Conservation (phyloP, 176 grass and related monocot genomes). For the Juncus effusus region DNA sequence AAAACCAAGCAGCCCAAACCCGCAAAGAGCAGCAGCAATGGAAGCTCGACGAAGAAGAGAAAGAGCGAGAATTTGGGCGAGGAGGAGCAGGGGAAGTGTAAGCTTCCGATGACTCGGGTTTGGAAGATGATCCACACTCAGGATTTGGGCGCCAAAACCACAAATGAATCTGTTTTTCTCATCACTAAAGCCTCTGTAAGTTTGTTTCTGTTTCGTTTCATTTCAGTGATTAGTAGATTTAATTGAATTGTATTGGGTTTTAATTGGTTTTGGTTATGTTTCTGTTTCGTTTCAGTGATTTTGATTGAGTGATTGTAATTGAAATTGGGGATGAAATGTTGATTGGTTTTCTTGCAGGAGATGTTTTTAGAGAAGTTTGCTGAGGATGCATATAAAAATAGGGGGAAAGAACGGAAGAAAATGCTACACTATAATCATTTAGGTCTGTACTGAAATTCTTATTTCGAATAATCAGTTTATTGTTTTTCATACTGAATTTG, state of each 20-base stretch:
- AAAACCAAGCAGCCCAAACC: constrained; percentile 11
- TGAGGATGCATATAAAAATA: constrained; percentile 45
- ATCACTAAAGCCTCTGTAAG: constrained; percentile 79
- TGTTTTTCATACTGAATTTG: no score
- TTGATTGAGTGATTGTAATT: neutral
- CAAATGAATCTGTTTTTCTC: constrained; percentile 70
- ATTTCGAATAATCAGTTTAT: no score
- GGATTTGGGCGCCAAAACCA: constrained; percentile 41
- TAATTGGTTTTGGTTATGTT: neutral
- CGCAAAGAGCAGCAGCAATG: constrained; percentile 29
- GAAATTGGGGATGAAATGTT: neutral
- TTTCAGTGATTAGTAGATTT: neutral
- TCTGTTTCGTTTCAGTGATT: neutral
- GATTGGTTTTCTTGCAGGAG: constrained; percentile 42
- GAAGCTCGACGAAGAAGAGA: constrained; percentile 8
- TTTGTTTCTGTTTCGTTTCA: neutral
- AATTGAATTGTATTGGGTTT: neutral
- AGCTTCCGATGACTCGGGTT: constrained; percentile 57
- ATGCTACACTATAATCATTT: constrained; percentile 53
- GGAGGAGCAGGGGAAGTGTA: constrained; percentile 22
- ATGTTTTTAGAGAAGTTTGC: constrained; percentile 81
- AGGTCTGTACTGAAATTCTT: constrained; percentile 7
- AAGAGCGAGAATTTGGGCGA: neutral
- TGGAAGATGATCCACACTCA: constrained; percentile 60
- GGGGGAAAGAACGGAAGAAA: constrained; percentile 55